phyloP scores from a whole-genome alignment of 345 rosid species.

The Cochlearia excelsa region DNA sequence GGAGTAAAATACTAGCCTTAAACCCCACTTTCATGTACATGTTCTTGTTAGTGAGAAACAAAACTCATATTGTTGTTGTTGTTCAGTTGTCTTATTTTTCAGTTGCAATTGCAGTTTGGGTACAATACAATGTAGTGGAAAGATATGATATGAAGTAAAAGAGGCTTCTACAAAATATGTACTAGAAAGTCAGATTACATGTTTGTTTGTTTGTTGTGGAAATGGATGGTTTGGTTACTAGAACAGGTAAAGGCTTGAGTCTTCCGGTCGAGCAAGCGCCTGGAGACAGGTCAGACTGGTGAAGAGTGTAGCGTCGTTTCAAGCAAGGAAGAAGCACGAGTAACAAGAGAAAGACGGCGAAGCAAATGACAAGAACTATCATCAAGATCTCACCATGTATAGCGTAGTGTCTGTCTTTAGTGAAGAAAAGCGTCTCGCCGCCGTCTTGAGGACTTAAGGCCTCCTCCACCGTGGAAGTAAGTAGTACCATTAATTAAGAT shows the following conservation, averaged over 20 bases:
- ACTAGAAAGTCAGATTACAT: constrained; percentile 12
- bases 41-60: constrained; percentile 8
- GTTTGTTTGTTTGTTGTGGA: constrained; percentile 13
- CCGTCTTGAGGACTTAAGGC: constrained; percentile 35
- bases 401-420: constrained; percentile 41
- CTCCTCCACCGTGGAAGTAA: constrained; percentile 19
- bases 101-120: constrained; percentile 20
- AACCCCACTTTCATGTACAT: background rate
- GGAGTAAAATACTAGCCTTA: constrained; percentile 3
- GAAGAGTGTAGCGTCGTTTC: constrained; percentile 29
- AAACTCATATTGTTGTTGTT: constrained; percentile 5
- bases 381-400: constrained; percentile 48
- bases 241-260: constrained; percentile 22
- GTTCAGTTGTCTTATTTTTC: constrained; percentile 9
- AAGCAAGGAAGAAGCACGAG: constrained; percentile 43
- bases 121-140: constrained; percentile 32
- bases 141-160: constrained; percentile 2
- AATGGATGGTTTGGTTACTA: constrained; percentile 15
- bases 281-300: constrained; percentile 27
- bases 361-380: constrained; percentile 34
- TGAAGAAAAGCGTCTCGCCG: constrained; percentile 23
- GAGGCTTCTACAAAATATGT: background rate
- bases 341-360: constrained; percentile 41
- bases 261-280: constrained; percentile 22
- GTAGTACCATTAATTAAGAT: constrained; percentile 5